Evolutionary conservation across 2,329 filamentous ascomycete species (phyloP).

Genomic region (Colletotrichum gigasporum): DNA sequence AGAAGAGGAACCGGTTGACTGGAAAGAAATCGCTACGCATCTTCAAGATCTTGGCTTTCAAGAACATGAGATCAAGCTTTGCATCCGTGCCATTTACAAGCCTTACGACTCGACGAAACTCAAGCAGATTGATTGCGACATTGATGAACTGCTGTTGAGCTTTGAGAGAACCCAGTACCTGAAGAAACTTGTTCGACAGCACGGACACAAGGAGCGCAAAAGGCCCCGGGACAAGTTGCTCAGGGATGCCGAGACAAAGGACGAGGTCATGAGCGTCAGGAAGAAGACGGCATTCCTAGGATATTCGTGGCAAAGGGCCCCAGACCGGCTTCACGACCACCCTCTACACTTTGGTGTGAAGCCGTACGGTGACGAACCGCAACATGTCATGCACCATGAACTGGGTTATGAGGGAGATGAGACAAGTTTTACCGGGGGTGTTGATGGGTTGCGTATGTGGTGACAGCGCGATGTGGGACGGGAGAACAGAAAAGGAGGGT

Average conservation of each 20-base stretch:
- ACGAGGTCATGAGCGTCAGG: conserved; percentile 78
- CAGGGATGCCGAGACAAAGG: conserved; percentile 74
- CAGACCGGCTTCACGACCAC: neutral
- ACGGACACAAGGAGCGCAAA: conserved; percentile 75
- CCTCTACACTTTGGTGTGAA: neutral
- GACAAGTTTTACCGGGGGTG: neutral
- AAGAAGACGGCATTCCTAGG: conserved; percentile 88
- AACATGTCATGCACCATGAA: neutral
- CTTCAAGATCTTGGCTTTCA: neutral
- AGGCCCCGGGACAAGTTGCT: conserved; percentile 86
- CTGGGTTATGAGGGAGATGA: neutral
- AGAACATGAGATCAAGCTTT: neutral
- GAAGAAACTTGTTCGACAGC: conserved; percentile 60
- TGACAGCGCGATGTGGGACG: neutral
- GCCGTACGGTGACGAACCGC: neutral
- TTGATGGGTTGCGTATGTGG: neutral
- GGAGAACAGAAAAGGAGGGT: neutral
- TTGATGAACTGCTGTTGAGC: conserved; percentile 50
- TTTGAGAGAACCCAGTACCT: conserved; percentile 51
- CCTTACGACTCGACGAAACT: conserved; percentile 60
- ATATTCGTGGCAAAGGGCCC: conserved; percentile 79
- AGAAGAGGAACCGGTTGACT: neutral
- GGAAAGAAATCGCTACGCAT: neutral
- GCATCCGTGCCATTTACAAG: conserved; percentile 51
- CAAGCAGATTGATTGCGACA: conserved; percentile 58